phyloP scores from a whole-genome alignment of 768 basidiomycete species.

The Leccinum uliginosum region DNA sequence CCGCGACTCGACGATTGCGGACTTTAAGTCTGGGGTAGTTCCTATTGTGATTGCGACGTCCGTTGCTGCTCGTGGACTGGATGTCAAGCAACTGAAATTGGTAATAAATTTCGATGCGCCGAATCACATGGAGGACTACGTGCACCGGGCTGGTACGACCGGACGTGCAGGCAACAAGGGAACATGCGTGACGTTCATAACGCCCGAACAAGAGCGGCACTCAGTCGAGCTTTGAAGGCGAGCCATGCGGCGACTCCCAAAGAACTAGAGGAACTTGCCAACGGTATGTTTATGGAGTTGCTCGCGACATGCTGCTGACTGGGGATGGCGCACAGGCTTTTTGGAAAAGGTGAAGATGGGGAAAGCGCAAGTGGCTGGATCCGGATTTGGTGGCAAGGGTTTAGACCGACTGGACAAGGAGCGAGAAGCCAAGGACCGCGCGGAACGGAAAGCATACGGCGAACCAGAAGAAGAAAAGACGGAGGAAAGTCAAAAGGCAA shows the following conservation, averaged over 20 bases:
- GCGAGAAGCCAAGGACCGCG: slow-evolving; percentile 89
- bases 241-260: slow-evolving; percentile 80
- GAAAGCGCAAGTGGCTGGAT: slow-evolving; percentile 88
- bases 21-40: slow-evolving; percentile 96
- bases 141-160: slow-evolving; percentile 97
- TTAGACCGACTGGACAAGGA: slow-evolving; percentile 94
- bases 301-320: slow-evolving; percentile 7
- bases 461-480: slow-evolving; percentile 88
- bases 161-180: slow-evolving; percentile 98
- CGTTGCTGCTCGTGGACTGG: slow-evolving; percentile 93
- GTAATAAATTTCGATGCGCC: slow-evolving; percentile 97
- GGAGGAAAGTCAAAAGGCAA: slow-evolving; percentile 46
- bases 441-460: slow-evolving; percentile 95
- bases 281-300: slow-evolving; percentile 46
- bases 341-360: slow-evolving; percentile 94
- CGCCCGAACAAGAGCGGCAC: slow-evolving; percentile 94
- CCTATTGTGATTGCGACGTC: slow-evolving; percentile 98
- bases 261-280: slow-evolving; percentile 87
- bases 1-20: slow-evolving; percentile 92
- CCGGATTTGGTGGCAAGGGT: slow-evolving; percentile 97
- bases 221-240: slow-evolving; percentile 92
- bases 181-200: slow-evolving; percentile 97
- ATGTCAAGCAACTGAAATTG: slow-evolving; percentile 95
- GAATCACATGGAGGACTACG: slow-evolving; percentile 99
- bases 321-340: slow-evolving; percentile 56